These are phyloP conservation scores for Peronospora destructor DNA, from an alignment of 352 stramenopile species.

Conservation along the genomic window DNA sequence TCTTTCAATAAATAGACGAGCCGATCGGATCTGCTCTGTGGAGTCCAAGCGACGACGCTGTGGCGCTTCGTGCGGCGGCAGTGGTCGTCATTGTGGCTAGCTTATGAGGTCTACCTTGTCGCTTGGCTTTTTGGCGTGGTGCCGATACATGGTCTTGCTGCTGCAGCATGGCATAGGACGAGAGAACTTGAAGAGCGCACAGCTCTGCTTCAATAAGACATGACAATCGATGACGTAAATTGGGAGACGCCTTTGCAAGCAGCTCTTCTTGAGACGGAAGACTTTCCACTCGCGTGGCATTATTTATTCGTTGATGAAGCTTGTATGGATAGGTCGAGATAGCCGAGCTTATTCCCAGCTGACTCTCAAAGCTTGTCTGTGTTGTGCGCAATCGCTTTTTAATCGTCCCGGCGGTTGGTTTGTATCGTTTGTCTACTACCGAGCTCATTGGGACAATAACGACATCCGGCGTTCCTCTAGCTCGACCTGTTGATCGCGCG, in stretches of 20 bases:
- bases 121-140: constrained; percentile 24
- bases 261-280: constrained; percentile 75
- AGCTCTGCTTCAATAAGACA: constrained; percentile 74
- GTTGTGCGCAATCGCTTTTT: constrained; percentile 34
- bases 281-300: constrained; percentile 22
- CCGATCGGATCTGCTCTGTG: constrained; percentile 43
- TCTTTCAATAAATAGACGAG: constrained; percentile 53
- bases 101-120: constrained; percentile 14
- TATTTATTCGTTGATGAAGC: constrained; percentile 20
- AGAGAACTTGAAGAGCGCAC: constrained; percentile 75
- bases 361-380: constrained; percentile 8
- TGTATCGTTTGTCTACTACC: constrained; percentile 10
- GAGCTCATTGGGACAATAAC: constrained; percentile 21
- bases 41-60: constrained; percentile 28
- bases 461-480: constrained; percentile 18
- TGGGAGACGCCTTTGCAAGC: constrained; percentile 61
- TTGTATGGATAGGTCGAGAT: constrained; percentile 19
- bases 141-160: constrained; percentile 32
- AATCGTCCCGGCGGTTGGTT: constrained; percentile 8
- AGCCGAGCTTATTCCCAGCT: constrained; percentile 4
- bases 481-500: constrained; percentile 2
- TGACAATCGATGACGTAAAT: constrained; percentile 57
- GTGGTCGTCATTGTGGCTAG: constrained; percentile 7
- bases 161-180: constrained; percentile 60
- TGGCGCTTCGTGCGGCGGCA: constrained; percentile 15